Evolutionary conservation across 495 filamentous ascomycete species (phyloP).

Genomic region (Aspergillus asperescens): DNA sequence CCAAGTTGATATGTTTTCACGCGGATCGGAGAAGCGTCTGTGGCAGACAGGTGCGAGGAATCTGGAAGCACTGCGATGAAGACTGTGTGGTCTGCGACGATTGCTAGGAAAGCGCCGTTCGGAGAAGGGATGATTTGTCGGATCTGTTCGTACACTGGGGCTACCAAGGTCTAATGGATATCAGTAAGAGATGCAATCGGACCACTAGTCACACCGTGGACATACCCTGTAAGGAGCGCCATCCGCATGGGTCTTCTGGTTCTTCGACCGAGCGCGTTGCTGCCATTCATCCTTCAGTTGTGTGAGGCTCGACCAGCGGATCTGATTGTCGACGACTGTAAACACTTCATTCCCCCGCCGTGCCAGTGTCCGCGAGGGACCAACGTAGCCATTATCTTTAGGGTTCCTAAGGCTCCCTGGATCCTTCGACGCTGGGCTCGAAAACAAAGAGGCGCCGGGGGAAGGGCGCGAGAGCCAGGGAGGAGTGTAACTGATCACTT

Average conservation of each 20-base stretch:
- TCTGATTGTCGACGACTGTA: conserved; percentile 75
- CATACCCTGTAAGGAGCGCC: conserved; percentile 34
- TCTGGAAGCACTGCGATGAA: conserved; percentile 77
- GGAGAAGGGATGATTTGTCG: conserved; percentile 78
- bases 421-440: conserved; percentile 32
- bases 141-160: conserved; percentile 68
- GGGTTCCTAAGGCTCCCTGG: conserved; percentile 29
- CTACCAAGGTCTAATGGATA: conserved; percentile 56
- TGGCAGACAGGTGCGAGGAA: conserved; percentile 60
- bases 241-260: conserved; percentile 20
- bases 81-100: conserved; percentile 76
- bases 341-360: conserved; percentile 75
- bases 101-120: conserved; percentile 69
- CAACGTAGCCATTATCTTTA: conserved; percentile 38
- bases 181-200: conserved; percentile 3
- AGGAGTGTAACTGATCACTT: conserved; percentile 73
- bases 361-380: conserved; percentile 65
- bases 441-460: conserved; percentile 68
- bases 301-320: conserved; percentile 77
- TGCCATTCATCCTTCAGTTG: conserved; percentile 69
- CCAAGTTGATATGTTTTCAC: conserved; percentile 80
- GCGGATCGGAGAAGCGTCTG: conserved; percentile 59
- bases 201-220: not conserved
- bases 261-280: conserved; percentile 36
- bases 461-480: conserved; percentile 73